Conservation (phyloP, 768 basidiomycete genomes). For the Brasilioporus rufonigricans region DNA sequence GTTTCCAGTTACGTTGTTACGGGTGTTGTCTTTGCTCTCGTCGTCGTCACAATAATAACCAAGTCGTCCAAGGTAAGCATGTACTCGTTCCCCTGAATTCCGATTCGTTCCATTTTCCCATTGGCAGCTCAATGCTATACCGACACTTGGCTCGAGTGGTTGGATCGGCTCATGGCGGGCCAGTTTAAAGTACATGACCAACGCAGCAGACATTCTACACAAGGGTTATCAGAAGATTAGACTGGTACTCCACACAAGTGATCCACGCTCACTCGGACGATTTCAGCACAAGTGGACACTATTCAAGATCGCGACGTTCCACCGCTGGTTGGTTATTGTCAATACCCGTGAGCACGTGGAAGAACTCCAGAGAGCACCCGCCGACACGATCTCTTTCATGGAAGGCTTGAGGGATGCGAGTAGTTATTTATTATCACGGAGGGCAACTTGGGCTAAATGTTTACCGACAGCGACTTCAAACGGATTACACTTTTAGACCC, state of each 20-base stretch:
- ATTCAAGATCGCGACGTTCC: conserved; percentile 31
- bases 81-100: no score
- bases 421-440: not conserved
- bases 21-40: no score
- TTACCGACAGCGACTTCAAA: conserved; percentile 34
- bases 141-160: not conserved
- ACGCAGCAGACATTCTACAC: not conserved
- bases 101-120: not conserved
- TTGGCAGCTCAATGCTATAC: not conserved
- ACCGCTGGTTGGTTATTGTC: conserved; percentile 43
- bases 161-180: not conserved
- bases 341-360: conserved; percentile 14
- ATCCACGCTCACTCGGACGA: not conserved
- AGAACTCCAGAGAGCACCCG: not conserved
- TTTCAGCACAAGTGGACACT: conserved; percentile 9
- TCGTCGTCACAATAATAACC: no score
- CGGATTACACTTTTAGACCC: conserved; percentile 37
- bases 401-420: conserved; percentile 35
- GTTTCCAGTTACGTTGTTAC: no score
- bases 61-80: no score
- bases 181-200: not conserved
- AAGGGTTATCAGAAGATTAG: not conserved
- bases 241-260: not conserved
- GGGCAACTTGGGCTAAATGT: not conserved
- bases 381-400: not conserved